Conservation (phyloP, 2,329 filamentous ascomycete genomes). For the Cercospora citrullina region DNA sequence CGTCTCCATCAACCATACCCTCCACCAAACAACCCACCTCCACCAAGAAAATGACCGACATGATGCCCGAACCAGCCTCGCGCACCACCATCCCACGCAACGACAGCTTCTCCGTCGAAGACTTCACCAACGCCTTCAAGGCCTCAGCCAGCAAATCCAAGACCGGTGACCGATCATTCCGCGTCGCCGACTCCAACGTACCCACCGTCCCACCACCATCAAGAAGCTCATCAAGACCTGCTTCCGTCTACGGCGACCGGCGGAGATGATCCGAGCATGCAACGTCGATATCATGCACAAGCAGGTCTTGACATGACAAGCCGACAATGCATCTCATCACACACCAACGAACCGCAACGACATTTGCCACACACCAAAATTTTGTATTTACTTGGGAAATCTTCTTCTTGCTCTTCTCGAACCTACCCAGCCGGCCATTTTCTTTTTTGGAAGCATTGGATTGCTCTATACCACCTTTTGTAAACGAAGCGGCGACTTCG, state of each 20-base stretch:
- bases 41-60: constrained; percentile 36
- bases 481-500: not conserved
- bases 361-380: not conserved
- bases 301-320: constrained; percentile 21
- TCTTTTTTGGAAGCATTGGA: not conserved
- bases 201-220: constrained; percentile 38
- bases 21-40: constrained; percentile 7
- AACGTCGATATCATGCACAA: constrained; percentile 4
- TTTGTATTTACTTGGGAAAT: not conserved
- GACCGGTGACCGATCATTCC: constrained; percentile 36
- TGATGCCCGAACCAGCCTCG: constrained; percentile 35
- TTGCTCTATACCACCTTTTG: not conserved
- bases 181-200: constrained; percentile 32
- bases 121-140: constrained; percentile 39
- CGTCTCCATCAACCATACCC: constrained; percentile 9
- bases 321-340: not conserved
- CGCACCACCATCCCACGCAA: constrained; percentile 35
- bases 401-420: not conserved
- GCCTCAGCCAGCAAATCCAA: constrained; percentile 35
- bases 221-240: constrained; percentile 33
- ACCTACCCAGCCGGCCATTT: not conserved
- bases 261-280: constrained; percentile 18
- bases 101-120: constrained; percentile 40
- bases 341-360: not conserved
- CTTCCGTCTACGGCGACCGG: constrained; percentile 32